Conservation (phyloP, 2,329 filamentous ascomycete genomes). For the Nannizzia gypsea region DNA sequence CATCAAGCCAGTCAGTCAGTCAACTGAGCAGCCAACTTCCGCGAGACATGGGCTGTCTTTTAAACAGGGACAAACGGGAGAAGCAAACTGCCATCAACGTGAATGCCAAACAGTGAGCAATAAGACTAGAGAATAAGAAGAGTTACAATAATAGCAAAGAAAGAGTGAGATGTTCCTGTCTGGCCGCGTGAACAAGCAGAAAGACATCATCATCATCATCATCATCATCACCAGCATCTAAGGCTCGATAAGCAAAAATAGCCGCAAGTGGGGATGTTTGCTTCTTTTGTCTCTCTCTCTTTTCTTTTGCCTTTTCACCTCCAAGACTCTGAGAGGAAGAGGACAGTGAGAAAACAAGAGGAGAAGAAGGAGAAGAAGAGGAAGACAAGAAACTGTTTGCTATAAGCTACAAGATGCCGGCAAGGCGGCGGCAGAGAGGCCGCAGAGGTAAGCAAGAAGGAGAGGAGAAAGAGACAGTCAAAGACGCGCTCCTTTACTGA, state of each 20-base stretch:
- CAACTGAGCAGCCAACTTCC: too few species aligned
- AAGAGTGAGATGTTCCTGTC: too few species aligned
- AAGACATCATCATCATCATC: neutral
- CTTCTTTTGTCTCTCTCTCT: neutral
- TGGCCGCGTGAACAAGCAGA: neutral
- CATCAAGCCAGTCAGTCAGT: neutral
- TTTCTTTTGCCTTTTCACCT: neutral
- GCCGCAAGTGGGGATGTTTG: conserved; percentile 5
- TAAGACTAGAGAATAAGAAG: too few species aligned
- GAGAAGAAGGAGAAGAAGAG: neutral
- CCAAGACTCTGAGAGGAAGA: too few species aligned
- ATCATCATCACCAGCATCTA: neutral
- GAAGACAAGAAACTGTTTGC: neutral
- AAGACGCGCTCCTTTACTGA: too few species aligned
- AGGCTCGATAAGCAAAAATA: neutral
- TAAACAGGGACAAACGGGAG: too few species aligned
- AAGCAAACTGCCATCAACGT: neutral
- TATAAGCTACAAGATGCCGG: neutral
- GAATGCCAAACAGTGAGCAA: neutral
- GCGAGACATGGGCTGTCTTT: too few species aligned
- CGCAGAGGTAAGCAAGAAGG: neutral
- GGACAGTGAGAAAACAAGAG: neutral
- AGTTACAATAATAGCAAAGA: too few species aligned
- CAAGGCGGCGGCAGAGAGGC: neutral
- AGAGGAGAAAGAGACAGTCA: neutral